phyloP scores from a whole-genome alignment of 2,329 filamentous ascomycete genomes.

The Cladorrhinum sp. region DNA sequence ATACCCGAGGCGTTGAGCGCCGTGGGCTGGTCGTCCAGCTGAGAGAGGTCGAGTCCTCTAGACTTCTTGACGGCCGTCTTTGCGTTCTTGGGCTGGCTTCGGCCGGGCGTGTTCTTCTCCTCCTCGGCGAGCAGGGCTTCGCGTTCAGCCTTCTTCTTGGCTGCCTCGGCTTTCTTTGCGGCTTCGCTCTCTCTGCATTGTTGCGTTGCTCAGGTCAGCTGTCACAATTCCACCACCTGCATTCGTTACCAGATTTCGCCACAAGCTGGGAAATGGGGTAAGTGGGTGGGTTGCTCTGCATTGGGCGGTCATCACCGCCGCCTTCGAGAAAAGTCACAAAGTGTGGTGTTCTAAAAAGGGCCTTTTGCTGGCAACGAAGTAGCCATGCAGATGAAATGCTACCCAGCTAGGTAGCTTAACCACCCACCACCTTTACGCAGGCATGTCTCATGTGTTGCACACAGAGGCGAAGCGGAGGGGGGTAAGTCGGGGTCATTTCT shows the following conservation, averaged over 20 bases:
- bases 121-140: conserved; percentile 81
- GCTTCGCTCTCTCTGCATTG: conserved; percentile 71
- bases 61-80: conserved; percentile 68
- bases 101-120: conserved; percentile 61
- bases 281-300: not conserved
- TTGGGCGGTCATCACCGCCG: not conserved
- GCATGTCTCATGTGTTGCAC: not conserved
- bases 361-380: not conserved
- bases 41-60: conserved; percentile 69
- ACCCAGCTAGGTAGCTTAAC: not conserved
- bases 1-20: conserved; percentile 82
- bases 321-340: not conserved
- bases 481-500: not conserved
- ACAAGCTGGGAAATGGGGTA: not conserved
- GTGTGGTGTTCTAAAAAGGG: not conserved
- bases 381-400: not conserved
- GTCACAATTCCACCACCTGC: not conserved
- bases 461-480: not conserved
- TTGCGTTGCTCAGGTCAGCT: not conserved
- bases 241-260: not conserved
- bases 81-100: conserved; percentile 62
- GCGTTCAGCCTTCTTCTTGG: conserved; percentile 87
- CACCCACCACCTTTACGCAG: not conserved
- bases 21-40: conserved; percentile 62
- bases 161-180: conserved; percentile 76